Base-by-base conservation (phyloP, 2,329 filamentous ascomycete genomes). In the Thielaviopsis musarum region DNA sequence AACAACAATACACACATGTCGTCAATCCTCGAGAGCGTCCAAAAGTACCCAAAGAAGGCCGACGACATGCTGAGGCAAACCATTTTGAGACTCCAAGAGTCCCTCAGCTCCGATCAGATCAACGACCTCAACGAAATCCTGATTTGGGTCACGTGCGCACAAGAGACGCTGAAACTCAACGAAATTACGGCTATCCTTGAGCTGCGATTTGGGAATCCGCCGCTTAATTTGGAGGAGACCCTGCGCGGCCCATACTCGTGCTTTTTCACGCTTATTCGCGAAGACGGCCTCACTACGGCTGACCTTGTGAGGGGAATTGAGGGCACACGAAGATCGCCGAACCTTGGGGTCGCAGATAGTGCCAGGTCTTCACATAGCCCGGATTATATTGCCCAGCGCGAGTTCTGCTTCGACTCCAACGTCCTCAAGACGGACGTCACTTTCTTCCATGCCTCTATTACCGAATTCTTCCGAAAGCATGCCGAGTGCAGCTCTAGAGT, bases 101-200 rank as follows among this genome's bases (percentile, higher is more conserved):
- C 70, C 0, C 67, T 75, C 21, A 72, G 70, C 0, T 65, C 68
- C 9, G 65, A 73, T 7, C 71, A 74, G 6, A 68, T 69, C 0
- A 67, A 67, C 1, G 73, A 76, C 52, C 63, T 77, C n/a, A 75
- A 76, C 48, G 73, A 75, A 64, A 70, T 76, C 62, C 64, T 77
- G 3, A 67, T 68, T 10, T 77, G 75, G 75, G 69, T 73, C 1
- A 69, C 73, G 1, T 76, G 74, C 38, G 73, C 75, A 0, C 68
- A 74, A 57, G 68, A 72, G 58, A 71, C 73, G 0, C 60, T 77
- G 49, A 72, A 69, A 0, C 66, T 77, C 2, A 73, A 72, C 28
- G 71, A 75, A 56, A 63, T 77, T 3, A 75, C 77, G 59, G 68
- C 70, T 0, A 68, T 72, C 0, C 66, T 77, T 21, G 69, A 71